phyloP scores from a whole-genome alignment of 495 filamentous ascomycete species.

The Aspergillus olivimuriae region DNA sequence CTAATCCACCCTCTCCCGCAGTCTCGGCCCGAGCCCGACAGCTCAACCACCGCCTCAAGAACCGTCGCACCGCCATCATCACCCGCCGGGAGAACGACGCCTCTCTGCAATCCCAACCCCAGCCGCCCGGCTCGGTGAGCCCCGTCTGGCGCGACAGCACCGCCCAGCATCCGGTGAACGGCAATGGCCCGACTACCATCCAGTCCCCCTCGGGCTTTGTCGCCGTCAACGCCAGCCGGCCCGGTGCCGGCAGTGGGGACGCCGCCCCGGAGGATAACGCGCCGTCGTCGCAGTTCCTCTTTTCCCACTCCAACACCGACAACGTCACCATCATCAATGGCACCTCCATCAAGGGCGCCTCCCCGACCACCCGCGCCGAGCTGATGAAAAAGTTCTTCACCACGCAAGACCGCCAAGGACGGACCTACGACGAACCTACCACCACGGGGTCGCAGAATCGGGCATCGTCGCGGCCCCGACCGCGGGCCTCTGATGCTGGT shows the following conservation, averaged over 20 bases:
- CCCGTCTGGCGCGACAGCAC: constrained; percentile 36
- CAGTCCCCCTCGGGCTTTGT: constrained; percentile 51
- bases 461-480: constrained; percentile 26
- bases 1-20: constrained; percentile 12
- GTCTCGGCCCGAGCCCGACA: constrained; percentile 75
- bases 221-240: constrained; percentile 48
- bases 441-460: constrained; percentile 18
- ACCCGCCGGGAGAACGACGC: constrained; percentile 49
- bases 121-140: constrained; percentile 23
- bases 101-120: constrained; percentile 20
- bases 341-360: constrained; percentile 45
- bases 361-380: constrained; percentile 45
- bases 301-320: constrained; percentile 38
- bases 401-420: constrained; percentile 43
- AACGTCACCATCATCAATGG: constrained; percentile 46
- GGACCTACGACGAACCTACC: constrained; percentile 33
- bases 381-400: constrained; percentile 54
- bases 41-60: constrained; percentile 74
- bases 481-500: constrained; percentile 37
- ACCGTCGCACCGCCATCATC: constrained; percentile 64
- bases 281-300: constrained; percentile 34
- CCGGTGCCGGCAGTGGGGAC: constrained; percentile 20
- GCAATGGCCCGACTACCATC: constrained; percentile 20
- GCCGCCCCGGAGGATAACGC: constrained; percentile 23
- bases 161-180: constrained; percentile 21